Evolutionary conservation across 495 filamentous ascomycete genomes (phyloP).

Genomic region (Hyaloscypha variabilis): DNA sequence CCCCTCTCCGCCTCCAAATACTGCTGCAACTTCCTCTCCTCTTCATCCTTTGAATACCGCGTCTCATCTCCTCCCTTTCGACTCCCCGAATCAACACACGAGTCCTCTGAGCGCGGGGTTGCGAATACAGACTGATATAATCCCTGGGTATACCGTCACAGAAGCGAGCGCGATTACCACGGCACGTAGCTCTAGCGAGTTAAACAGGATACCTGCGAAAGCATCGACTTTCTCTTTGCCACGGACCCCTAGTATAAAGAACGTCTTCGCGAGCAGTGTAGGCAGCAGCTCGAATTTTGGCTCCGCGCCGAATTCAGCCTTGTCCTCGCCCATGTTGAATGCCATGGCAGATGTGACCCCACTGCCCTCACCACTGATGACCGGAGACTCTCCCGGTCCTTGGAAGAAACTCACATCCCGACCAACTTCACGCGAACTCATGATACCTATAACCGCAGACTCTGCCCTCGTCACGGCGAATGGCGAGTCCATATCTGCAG

Average conservation of each 20-base stretch:
- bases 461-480: conserved; percentile 47
- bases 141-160: conserved; percentile 31
- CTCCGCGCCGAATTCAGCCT: conserved; percentile 54
- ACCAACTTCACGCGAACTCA: conserved; percentile 40
- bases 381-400: conserved; percentile 70
- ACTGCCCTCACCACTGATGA: conserved; percentile 83
- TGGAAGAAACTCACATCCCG: conserved; percentile 58
- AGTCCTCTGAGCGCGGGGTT: conserved; percentile 38
- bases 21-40: neutral
- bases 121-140: conserved; percentile 38
- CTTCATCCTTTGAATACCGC: conserved; percentile 19
- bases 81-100: conserved; percentile 16
- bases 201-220: conserved; percentile 33
- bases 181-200: conserved; percentile 36
- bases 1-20: conserved; percentile 25
- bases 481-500: conserved; percentile 53
- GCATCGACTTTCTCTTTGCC: conserved; percentile 39
- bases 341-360: conserved; percentile 92
- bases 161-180: conserved; percentile 22
- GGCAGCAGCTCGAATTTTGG: conserved; percentile 49
- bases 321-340: conserved; percentile 73
- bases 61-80: conserved; percentile 13
- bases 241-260: conserved; percentile 54
- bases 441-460: conserved; percentile 42
- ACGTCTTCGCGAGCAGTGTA: conserved; percentile 45